Evolutionary conservation across 495 filamentous ascomycete genomes (phyloP), one percentile per base, ranked within the genome.

Genomic region (Aspergillus incahuasiensis): DNA sequence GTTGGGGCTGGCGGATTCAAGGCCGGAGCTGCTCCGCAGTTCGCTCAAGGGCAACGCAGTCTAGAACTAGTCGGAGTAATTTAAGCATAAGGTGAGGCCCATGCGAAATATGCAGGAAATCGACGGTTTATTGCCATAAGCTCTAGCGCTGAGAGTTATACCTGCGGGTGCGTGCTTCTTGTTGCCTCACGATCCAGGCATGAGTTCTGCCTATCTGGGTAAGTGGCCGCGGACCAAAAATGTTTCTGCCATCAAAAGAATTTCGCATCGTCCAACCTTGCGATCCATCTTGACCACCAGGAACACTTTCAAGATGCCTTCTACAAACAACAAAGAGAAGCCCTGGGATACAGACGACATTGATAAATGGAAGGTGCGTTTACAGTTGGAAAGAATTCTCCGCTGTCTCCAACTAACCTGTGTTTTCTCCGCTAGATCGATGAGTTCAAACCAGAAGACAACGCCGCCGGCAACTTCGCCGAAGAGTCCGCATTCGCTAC

Each of bases 311-410:
- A 77, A 53, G 39, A 97, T 97, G 92, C 92, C 92, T 53, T 95
- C 90, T 50, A 96, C 90, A 54, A 86, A 96, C 76, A 94, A 96
- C 55, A 86, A 82, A 55, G 91, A 96, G 5, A 98, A 98, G 69
- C 89, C 94, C 34, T 97, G 92, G 94, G 92, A 98, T 69, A 96
- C 91, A 46, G 91, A 94, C 55, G 94, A 96, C 63, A 91, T 97
- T 60, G 92, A 98, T 69, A 96, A 96, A 68, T 98, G 92, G 92
- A 94, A 91, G 82, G 82, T 89, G 58, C 54, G 63, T 66, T 34
- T 21, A 7, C 16, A 5, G 8, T 7, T 35, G 20, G 3, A 30
- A 18, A 42, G 3, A 0, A 7, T 32, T 6, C 35, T 49, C 35
- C 15, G n/a, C 1, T n/a, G 40, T 48, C 3, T 48, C 55, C 15